A percentile compares a stretch with the other conserved stretches of the same genome.
Conservation (phyloP, 257 asterid genomes). For the Leonotis leonurus region DNA sequence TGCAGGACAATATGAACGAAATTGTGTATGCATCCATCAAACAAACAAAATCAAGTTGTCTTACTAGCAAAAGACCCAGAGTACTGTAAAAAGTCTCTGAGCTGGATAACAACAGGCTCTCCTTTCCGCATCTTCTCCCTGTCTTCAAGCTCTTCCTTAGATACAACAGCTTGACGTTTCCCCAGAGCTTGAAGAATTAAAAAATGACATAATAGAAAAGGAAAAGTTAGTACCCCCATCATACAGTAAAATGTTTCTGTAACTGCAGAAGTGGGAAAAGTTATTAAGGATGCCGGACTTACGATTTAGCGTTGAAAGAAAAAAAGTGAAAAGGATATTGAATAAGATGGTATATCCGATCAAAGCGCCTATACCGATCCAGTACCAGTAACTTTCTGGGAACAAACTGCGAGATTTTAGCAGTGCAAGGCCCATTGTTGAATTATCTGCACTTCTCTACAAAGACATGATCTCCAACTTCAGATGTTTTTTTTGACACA, state of each 20-base stretch:
- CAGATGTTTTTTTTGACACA: conserved; percentile 10
- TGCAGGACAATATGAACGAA: neutral
- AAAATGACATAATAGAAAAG: neutral
- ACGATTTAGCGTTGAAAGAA: conserved; percentile 75
- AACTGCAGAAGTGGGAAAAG: conserved; percentile 4
- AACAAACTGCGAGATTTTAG: conserved; percentile 75
- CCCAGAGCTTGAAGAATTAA: conserved; percentile 54
- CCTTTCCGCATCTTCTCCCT: conserved; percentile 54
- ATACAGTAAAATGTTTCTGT: conserved; percentile 2
- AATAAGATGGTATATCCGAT: conserved; percentile 71
- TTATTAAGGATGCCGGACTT: conserved; percentile 31
- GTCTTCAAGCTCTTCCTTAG: conserved; percentile 60
- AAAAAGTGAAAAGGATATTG: conserved; percentile 72
- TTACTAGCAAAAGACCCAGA: conserved; percentile 85
- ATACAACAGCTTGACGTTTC: conserved; percentile 75
- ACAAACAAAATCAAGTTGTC: conserved; percentile 12
- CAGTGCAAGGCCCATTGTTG: conserved; percentile 69
- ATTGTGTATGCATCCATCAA: neutral
- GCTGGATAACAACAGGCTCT: conserved; percentile 60
- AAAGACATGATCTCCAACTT: conserved; percentile 22
- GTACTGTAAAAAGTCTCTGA: conserved; percentile 74
- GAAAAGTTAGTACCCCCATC: conserved; percentile 10
- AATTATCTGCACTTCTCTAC: conserved; percentile 54
- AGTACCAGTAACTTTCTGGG: conserved; percentile 85
- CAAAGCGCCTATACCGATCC: conserved; percentile 92